Evolutionary conservation across 805 yeast species (phyloP).

Genomic region (Wickerhamomyces rabaulensis): DNA sequence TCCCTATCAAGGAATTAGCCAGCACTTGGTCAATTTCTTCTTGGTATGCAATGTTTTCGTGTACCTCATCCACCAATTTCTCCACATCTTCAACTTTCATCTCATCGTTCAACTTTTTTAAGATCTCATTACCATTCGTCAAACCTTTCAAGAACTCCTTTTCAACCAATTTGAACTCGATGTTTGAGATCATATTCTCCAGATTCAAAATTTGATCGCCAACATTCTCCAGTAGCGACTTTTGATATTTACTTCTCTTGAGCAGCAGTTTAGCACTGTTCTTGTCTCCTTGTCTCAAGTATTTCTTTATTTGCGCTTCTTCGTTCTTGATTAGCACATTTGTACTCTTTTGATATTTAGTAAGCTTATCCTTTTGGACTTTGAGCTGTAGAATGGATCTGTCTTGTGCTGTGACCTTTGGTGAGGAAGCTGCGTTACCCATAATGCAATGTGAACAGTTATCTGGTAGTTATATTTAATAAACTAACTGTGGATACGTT

Average conservation of each 20-base stretch:
- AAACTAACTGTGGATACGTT: too few species aligned
- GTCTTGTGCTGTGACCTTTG: conserved; percentile 75
- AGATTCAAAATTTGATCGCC: conserved; percentile 73
- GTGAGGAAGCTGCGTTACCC: conserved; percentile 21
- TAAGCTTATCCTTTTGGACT: conserved; percentile 79
- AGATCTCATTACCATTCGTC: conserved; percentile 71
- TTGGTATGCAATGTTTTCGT: conserved; percentile 76
- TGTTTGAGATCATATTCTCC: conserved; percentile 70
- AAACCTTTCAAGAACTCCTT: conserved; percentile 78
- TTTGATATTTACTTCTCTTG: conserved; percentile 77
- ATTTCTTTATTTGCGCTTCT: conserved; percentile 28
- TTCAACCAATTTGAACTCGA: conserved; percentile 88
- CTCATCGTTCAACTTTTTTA: conserved; percentile 72
- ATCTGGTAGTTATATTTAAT: too few species aligned
- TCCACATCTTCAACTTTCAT: conserved; percentile 78
- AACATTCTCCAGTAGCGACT: conserved; percentile 61
- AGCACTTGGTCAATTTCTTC: conserved; percentile 61
- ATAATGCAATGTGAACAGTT: conserved; percentile 3
- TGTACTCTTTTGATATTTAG: conserved; percentile 57
- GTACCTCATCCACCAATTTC: conserved; percentile 73
- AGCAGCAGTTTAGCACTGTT: conserved; percentile 64
- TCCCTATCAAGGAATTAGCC: conserved; percentile 29
- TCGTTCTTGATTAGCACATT: conserved; percentile 56
- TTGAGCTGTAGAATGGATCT: conserved; percentile 82
- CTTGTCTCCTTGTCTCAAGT: conserved; percentile 25